Conservation (phyloP, 305 asterid genomes). For the Ilex paraguariensis region DNA sequence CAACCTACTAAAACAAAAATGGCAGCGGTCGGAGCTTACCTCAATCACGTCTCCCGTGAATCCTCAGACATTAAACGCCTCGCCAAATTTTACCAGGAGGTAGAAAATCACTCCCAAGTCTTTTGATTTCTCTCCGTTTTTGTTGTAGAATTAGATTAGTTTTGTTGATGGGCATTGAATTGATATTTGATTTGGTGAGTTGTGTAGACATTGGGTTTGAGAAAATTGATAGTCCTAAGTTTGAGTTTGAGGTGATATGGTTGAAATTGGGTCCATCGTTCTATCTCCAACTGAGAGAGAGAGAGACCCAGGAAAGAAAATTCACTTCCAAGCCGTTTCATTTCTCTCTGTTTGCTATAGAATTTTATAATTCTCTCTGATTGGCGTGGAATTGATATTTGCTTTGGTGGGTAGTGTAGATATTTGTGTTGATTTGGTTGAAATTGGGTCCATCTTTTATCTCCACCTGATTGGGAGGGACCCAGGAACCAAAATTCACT, state of each 20-base stretch:
- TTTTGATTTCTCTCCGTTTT: background rate
- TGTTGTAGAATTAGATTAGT: background rate
- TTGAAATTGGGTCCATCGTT: too few relatives aligned
- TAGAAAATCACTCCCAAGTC: slow-evolving; percentile 5
- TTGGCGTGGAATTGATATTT: background rate
- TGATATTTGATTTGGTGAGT: background rate
- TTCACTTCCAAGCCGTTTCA: too few relatives aligned
- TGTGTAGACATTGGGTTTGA: background rate
- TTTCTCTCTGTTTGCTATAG: background rate
- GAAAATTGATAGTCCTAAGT: too few relatives aligned
- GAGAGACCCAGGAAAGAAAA: too few relatives aligned
- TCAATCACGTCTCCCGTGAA: slow-evolving; percentile 79
- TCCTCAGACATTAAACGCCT: slow-evolving; percentile 64
- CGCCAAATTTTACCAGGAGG: slow-evolving; percentile 75
- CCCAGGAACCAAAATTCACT: slow-evolving; percentile 29
- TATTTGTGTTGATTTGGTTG: slow-evolving; percentile 70
- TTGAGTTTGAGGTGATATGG: too few relatives aligned
- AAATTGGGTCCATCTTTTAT: slow-evolving; percentile 52
- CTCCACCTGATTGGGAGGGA: slow-evolving; percentile 84
- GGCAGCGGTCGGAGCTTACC: slow-evolving; percentile 64
- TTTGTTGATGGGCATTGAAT: background rate
- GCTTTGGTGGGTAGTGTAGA: too few relatives aligned
- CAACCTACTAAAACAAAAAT: slow-evolving; percentile 9
- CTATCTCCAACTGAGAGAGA: too few relatives aligned
- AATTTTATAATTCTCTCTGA: background rate